These are phyloP conservation scores for Exophiala calicioides DNA, from an alignment of 2,329 filamentous ascomycete species.

Conservation along the genomic window DNA sequence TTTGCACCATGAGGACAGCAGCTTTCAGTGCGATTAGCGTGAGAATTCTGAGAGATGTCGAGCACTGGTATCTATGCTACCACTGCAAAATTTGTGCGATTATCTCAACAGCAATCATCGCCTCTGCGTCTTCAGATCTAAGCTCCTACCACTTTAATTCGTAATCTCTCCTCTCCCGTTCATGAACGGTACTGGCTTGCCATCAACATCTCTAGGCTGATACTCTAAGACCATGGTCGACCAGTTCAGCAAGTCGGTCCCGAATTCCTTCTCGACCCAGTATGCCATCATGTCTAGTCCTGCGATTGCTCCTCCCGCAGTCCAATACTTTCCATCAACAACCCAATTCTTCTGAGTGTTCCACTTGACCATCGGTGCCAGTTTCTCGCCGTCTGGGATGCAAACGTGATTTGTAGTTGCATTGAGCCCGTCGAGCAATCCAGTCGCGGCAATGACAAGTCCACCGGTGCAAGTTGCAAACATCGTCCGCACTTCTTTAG, in stretches of 20 bases:
- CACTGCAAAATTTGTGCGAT: too few relatives aligned
- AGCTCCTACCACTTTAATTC: too few relatives aligned
- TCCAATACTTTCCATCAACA: constrained; percentile 51
- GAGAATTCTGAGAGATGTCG: too few relatives aligned
- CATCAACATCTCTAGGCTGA: constrained; percentile 4
- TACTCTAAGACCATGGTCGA: constrained; percentile 4
- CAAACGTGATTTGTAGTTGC: constrained; percentile 47
- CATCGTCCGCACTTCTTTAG: constrained; percentile 13
- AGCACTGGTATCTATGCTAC: too few relatives aligned
- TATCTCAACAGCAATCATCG: too few relatives aligned
- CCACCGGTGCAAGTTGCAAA: constrained; percentile 22
- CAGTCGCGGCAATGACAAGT: constrained; percentile 35
- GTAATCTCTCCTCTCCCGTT: neutral
- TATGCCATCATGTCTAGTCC: constrained; percentile 50
- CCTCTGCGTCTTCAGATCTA: too few relatives aligned
- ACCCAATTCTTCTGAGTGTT: constrained; percentile 48
- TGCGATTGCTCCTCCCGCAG: constrained; percentile 47
- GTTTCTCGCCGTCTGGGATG: constrained; percentile 31
- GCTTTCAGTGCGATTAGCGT: too few relatives aligned
- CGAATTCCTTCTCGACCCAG: constrained; percentile 43
- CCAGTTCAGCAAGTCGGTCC: constrained; percentile 16
- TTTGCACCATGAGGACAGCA: too few relatives aligned
- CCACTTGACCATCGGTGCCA: constrained; percentile 48
- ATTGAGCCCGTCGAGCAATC: constrained; percentile 45
- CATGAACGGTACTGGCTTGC: neutral